Conservation (phyloP, 345 rosid genomes). For the Rhodamnia argentea region DNA sequence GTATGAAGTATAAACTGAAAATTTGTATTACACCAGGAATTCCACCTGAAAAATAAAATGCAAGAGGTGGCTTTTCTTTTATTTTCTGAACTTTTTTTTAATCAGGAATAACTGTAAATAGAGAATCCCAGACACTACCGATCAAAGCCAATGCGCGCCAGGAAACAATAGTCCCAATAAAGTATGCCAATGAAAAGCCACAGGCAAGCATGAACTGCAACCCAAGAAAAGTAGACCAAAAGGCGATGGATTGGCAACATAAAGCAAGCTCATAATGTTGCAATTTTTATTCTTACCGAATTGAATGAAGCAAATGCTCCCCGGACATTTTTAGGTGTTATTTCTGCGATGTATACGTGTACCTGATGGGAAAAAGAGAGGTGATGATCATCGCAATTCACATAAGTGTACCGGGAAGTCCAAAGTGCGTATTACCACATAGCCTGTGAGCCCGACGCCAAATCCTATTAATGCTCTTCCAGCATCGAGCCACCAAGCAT, state of each 20-base stretch:
- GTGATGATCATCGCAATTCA: background rate
- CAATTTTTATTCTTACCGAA: slow-evolving; percentile 1
- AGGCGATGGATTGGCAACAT: background rate
- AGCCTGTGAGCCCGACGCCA: background rate
- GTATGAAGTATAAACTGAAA: slow-evolving; percentile 14
- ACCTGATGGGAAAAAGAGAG: background rate
- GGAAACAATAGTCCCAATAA: slow-evolving; percentile 7
- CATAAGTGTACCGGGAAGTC: background rate
- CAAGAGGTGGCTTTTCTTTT: background rate
- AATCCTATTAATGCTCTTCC: background rate
- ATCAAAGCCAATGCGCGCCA: slow-evolving; percentile 13
- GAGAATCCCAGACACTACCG: slow-evolving; percentile 1
- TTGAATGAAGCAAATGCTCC: slow-evolving; percentile 10
- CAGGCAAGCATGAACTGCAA: slow-evolving; percentile 1
- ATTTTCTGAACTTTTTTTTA: background rate
- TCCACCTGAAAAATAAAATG: background rate
- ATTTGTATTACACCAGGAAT: slow-evolving; percentile 10
- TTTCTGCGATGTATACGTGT: background rate
- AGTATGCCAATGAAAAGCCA: background rate
- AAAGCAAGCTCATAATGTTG: background rate
- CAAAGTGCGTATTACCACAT: background rate
- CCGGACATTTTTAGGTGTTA: slow-evolving; percentile 17
- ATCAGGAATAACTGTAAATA: background rate
- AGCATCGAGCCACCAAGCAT: background rate
- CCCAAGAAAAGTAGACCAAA: background rate